phyloP scores from a whole-genome alignment of 176 grass and related monocot genomes.

The Ampelocalamus luodianensis region DNA sequence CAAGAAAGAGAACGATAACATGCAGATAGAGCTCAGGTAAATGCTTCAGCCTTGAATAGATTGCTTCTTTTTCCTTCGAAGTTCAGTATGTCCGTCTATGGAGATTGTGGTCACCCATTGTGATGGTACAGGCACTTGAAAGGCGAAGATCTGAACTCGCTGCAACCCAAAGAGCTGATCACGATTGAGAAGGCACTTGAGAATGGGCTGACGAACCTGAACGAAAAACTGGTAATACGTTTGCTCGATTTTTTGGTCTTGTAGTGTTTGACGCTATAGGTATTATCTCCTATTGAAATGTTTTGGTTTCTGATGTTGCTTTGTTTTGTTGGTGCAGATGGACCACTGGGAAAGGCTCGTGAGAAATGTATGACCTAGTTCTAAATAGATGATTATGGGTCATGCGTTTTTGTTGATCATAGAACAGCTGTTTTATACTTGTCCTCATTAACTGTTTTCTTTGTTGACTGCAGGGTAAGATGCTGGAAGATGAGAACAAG shows the following conservation, averaged over 20 bases:
- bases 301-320: constrained; percentile 32
- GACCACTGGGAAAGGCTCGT: constrained; percentile 67
- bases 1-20: constrained; percentile 98
- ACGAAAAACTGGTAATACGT: constrained; percentile 63
- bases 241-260: constrained; percentile 1
- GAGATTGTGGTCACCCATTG: constrained; percentile 2
- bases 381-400: constrained; percentile 6
- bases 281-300: constrained; percentile 6
- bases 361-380: constrained; percentile 59
- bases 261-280: background rate
- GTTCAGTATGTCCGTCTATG: background rate
- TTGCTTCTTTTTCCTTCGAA: constrained; percentile 2
- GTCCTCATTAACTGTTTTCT: constrained; percentile 25
- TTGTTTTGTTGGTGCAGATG: constrained; percentile 64
- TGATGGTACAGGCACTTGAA: constrained; percentile 71
- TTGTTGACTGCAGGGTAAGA: constrained; percentile 56
- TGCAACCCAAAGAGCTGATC: constrained; percentile 86
- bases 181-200: constrained; percentile 84
- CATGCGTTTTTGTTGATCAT: constrained; percentile 30
- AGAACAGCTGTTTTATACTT: background rate
- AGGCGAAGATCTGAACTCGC: constrained; percentile 91
- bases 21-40: constrained; percentile 96
- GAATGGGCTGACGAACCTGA: constrained; percentile 61
- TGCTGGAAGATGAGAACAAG: constrained; percentile 93
- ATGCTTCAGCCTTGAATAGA: constrained; percentile 26